Evolutionary conservation across 2,329 filamentous ascomycete species (phyloP).

Genomic region (Sporothrix variecibatus): DNA sequence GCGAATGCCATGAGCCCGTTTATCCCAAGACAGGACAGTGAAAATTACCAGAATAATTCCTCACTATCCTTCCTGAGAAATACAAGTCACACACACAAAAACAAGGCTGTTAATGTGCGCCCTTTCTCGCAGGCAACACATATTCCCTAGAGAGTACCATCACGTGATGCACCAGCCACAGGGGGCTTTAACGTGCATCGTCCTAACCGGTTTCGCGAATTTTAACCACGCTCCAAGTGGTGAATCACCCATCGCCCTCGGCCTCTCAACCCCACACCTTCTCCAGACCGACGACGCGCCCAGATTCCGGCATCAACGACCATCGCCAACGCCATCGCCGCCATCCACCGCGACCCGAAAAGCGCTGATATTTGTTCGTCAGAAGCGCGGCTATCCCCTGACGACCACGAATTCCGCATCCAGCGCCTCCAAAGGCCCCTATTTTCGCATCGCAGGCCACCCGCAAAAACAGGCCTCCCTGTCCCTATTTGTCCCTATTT

Average conservation of each 20-base stretch:
- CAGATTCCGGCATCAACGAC: slow-evolving; percentile 24
- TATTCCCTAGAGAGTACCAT: too few species aligned
- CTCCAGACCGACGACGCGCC: slow-evolving; percentile 25
- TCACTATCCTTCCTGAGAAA: too few species aligned
- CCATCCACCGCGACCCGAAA: slow-evolving; percentile 1
- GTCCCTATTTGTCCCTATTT: neutral
- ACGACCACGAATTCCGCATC: neutral
- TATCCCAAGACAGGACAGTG: neutral
- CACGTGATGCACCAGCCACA: slow-evolving; percentile 20
- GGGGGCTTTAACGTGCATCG: slow-evolving; percentile 14
- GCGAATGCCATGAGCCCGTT: neutral
- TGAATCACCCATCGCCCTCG: slow-evolving; percentile 15
- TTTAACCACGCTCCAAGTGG: slow-evolving; percentile 11
- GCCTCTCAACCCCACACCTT: slow-evolving; percentile 27
- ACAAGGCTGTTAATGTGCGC: neutral
- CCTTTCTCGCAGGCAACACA: neutral
- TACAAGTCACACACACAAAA: too few species aligned
- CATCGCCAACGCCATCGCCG: slow-evolving; percentile 24
- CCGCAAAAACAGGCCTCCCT: neutral
- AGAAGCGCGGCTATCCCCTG: neutral
- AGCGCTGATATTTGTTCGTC: neutral
- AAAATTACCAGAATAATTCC: too few species aligned
- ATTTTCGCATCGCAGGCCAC: neutral
- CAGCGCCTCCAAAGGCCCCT: neutral
- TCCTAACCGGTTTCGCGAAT: slow-evolving; percentile 22